phyloP scores from a whole-genome alignment of 441 rosid species.

The Gossypium gossypioides region DNA sequence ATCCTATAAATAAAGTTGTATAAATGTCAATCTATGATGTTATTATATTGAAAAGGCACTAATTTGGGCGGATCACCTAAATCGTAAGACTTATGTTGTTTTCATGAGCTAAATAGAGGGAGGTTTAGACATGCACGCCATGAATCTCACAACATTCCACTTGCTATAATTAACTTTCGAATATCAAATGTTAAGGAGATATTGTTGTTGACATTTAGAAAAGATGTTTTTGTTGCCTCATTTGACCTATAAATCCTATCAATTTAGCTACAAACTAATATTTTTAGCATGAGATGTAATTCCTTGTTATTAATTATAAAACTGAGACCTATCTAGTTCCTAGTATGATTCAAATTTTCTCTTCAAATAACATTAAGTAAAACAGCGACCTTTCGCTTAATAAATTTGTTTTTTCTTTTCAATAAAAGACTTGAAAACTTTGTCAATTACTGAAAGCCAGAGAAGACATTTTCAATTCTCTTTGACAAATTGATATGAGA shows the following conservation, averaged over 20 bases:
- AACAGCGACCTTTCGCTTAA: too few species aligned
- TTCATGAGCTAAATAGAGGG: not conserved
- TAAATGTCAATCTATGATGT: not conserved
- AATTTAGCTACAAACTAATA: not conserved
- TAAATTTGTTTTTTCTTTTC: too few species aligned
- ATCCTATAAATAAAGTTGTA: not conserved
- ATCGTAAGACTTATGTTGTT: conserved; percentile 11
- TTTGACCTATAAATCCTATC: not conserved
- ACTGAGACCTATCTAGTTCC: not conserved
- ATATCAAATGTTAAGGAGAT: not conserved
- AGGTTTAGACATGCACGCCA: conserved; percentile 9
- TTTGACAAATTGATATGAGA: not conserved
- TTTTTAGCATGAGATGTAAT: not conserved
- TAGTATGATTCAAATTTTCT: not conserved
- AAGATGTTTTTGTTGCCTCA: conserved; percentile 1
- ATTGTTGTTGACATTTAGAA: not conserved
- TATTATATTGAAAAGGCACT: conserved; percentile 12
- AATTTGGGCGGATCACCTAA: conserved; percentile 39
- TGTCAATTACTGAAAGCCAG: too few species aligned
- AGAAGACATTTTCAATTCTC: not conserved
- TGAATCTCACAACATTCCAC: conserved; percentile 28
- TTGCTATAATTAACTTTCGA: conserved; percentile 1
- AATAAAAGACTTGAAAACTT: too few species aligned
- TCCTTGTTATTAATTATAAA: not conserved
- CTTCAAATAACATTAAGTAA: not conserved